Base-by-base conservation (phyloP, 176 grass and related monocot species). In the Microstegium vimineum region DNA sequence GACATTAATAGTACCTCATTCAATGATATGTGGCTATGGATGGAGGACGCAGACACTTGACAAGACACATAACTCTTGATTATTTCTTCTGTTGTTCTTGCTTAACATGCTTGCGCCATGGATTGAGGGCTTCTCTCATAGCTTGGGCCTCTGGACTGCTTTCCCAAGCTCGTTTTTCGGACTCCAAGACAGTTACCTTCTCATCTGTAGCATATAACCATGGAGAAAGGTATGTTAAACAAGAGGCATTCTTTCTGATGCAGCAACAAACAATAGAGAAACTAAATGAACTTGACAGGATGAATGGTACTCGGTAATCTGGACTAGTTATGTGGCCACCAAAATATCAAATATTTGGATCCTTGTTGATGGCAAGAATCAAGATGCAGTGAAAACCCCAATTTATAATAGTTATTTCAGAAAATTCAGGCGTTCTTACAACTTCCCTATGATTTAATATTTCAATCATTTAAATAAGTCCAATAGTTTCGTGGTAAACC, bases 81-180 rank as follows among this genome's bases (percentile, higher is more conserved):
- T 83, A 35, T 65, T 72, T 92, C n/a, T n/a, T n/a, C 10, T 81
- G 83, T 57, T 92, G 62, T 6, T 90, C 87, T 49, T 92, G 62
- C 5, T 90, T 85, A 34, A 94, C 87, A 5, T 84, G 83, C 62
- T 92, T 94, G 74, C 81, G 69, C 92, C 92, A 97, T 16, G 94
- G 91, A 87, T 97, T 97, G 45, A 97, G 57, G 63, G 94, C 90
- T 73, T 97, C 90, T 89, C 84, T 94, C 77, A 81, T 90, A 30
- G 87, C 94, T 83, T 94, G n/a, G n/a, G n/a, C n/a, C n/a, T n/a
- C n/a, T n/a, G n/a, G n/a, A n/a, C n/a, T n/a, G n/a, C n/a, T n/a
- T n/a, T n/a, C n/a, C n/a, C n/a, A n/a, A n/a, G n/a, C n/a, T n/a
- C n/a, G n/a, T n/a, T n/a, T n/a, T n/a, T n/a, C n/a, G n/a, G n/a